phyloP scores from a whole-genome alignment of 192 early-diverging fungal genomes.

The Chytriomyces hyalinus region DNA sequence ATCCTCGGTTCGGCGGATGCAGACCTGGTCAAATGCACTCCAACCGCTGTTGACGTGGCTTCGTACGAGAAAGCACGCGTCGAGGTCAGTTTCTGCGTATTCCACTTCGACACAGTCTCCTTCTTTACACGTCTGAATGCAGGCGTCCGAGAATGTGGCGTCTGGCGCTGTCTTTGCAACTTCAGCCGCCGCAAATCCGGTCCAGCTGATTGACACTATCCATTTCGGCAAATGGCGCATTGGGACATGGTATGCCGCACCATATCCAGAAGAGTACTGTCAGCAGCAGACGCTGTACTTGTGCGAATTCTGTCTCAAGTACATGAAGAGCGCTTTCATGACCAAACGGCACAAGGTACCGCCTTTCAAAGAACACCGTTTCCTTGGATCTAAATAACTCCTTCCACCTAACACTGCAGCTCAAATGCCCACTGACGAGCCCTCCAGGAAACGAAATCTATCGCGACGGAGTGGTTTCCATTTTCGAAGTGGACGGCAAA shows the following conservation, averaged over 20 bases:
- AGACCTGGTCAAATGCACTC: constrained; percentile 31
- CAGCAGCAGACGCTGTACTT: constrained; percentile 73
- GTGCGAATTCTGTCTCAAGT: constrained; percentile 93
- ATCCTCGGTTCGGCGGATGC: constrained; percentile 28
- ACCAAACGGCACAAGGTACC: constrained; percentile 76
- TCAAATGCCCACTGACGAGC: constrained; percentile 75
- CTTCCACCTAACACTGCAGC: constrained; percentile 36
- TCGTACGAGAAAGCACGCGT: constrained; percentile 20
- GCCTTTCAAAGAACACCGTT: not conserved
- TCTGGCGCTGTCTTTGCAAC: not conserved
- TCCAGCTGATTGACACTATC: constrained; percentile 40
- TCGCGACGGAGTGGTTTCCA: constrained; percentile 62
- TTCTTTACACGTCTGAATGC: not conserved
- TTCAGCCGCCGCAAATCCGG: not conserved
- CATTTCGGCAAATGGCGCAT: constrained; percentile 81
- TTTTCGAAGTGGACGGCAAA: constrained; percentile 88
- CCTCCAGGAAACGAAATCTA: constrained; percentile 88
- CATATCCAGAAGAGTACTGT: constrained; percentile 90
- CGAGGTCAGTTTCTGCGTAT: constrained; percentile 18
- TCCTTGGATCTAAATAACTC: no score
- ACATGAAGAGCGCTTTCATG: constrained; percentile 78
- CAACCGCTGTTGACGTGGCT: constrained; percentile 20
- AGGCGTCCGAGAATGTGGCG: no score
- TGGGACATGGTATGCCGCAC: constrained; percentile 93
- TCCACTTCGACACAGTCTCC: not conserved